phyloP scores from a whole-genome alignment of 768 basidiomycete genomes.

The Kwoniella dendrophila region DNA sequence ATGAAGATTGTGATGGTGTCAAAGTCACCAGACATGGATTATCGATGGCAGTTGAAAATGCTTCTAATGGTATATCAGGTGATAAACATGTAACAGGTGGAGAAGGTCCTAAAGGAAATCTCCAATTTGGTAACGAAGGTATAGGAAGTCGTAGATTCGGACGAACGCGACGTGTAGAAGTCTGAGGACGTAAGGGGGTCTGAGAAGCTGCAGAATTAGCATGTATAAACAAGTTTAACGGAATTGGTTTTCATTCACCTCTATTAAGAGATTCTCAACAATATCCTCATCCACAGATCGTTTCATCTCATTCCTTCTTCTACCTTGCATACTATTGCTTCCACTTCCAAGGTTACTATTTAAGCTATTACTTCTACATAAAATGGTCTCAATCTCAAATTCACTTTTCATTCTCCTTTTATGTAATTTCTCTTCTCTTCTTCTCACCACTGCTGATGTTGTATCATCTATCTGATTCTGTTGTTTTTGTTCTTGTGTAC shows the following conservation, averaged over 20 bases:
- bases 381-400: constrained; percentile 32
- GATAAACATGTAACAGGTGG: constrained; percentile 39
- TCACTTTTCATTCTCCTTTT: constrained; percentile 36
- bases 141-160: constrained; percentile 22
- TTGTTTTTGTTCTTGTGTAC: not conserved
- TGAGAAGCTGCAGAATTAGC: not conserved
- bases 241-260: constrained; percentile 1
- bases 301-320: not conserved
- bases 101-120: constrained; percentile 41
- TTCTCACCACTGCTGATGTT: too few relatives aligned
- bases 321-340: not conserved
- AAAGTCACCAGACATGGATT: constrained; percentile 38
- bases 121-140: constrained; percentile 29
- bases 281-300: constrained; percentile 14
- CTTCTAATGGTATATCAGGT: constrained; percentile 36
- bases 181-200: constrained; percentile 17
- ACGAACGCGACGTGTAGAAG: constrained; percentile 10
- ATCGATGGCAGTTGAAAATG: constrained; percentile 29
- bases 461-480: too few relatives aligned
- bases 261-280: constrained; percentile 8
- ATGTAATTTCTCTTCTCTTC: constrained; percentile 16
- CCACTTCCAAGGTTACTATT: not conserved
- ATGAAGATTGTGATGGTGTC: not conserved
- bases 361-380: constrained; percentile 2
- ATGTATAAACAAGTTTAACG: not conserved